Evolutionary conservation across 371 early-diverging fungal species (phyloP).

Genomic region (Mucor irregularis): DNA sequence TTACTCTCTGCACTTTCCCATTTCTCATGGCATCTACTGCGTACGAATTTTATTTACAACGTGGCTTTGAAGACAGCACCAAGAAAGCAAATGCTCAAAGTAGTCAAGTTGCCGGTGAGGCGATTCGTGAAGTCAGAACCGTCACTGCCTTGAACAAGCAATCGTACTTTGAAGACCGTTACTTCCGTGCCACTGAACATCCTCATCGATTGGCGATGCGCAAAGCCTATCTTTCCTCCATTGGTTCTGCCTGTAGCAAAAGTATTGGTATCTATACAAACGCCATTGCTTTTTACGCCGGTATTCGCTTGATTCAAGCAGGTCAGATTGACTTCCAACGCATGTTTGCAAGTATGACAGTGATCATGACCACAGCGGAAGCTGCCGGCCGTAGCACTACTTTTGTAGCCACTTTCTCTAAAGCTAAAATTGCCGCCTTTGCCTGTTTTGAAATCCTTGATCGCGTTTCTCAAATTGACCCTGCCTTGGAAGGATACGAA

Average conservation of each 20-base stretch:
- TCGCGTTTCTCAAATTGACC: constrained; percentile 70
- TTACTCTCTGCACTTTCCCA: constrained; percentile 55
- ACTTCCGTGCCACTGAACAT: constrained; percentile 51
- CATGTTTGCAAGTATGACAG: constrained; percentile 67
- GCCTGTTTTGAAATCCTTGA: constrained; percentile 72
- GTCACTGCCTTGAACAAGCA: constrained; percentile 84
- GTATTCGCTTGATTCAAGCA: constrained; percentile 43
- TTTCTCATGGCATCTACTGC: constrained; percentile 46
- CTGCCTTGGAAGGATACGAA: constrained; percentile 59
- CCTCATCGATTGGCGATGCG: constrained; percentile 66
- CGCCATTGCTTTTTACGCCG: constrained; percentile 62
- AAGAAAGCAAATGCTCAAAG: constrained; percentile 67
- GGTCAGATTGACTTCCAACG: constrained; percentile 29
- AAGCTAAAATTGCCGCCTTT: constrained; percentile 82
- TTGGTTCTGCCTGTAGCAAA: constrained; percentile 71
- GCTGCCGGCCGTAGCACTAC: constrained; percentile 61
- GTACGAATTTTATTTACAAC: constrained; percentile 39
- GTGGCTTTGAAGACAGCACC: constrained; percentile 59
- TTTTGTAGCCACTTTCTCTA: constrained; percentile 60
- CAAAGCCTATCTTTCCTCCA: constrained; percentile 53
- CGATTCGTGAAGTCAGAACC: constrained; percentile 85
- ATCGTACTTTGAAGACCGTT: constrained; percentile 58
- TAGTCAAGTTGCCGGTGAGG: constrained; percentile 80
- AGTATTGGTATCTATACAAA: constrained; percentile 64
- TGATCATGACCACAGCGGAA: constrained; percentile 69